Base-by-base conservation (phyloP, 177 flowering plant species). In the Vitis hybrid region DNA sequence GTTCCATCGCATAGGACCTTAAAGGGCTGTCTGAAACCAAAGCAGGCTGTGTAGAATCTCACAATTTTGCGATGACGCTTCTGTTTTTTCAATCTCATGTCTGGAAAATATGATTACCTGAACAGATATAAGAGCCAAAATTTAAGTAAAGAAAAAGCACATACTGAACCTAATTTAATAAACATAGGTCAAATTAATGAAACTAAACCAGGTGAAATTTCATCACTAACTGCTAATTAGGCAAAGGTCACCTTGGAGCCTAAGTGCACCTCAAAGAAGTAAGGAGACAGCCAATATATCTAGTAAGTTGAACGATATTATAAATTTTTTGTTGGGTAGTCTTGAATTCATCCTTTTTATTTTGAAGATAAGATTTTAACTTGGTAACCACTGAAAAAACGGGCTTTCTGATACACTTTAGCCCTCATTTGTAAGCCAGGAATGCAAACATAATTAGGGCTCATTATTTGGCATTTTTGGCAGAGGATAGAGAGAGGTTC, bases 1-100 rank as follows among this genome's bases (percentile, higher is more conserved):
- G 97, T 94, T 5, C 97, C 98, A 61, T 93, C 98, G 67, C 94
- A 91, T 0, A 93, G 82, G 13, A 93, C 76, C 80, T 90, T 90
- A 76, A 74, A 93, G 1, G 98, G 97, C 72, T 83, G 88, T 31
- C 96, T 67, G 64, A 93, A 93, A 51, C 91, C 97, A 52, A 75
- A 90, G 73, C 95, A 87, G 1, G 93, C 72, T 2, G 87, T 80
- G 83, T 77, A 93, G 73, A 87, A 90, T 56, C 84, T 82, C 62
- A 93, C 88, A 12, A 63, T 72, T 76, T 74, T 87, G 13, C 96
- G 82, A 53, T 89, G 88, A 9, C 87, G 81, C 82, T 86, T 92
- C 74, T 86, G 88, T 85, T 79, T 92, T 67, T 79, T 84, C 64
- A 89, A 69, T 66, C 73, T 84, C 93, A 87, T 89, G 80, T 76